These are phyloP conservation scores for Scolecobasidium constrictum DNA, from an alignment of 2,329 filamentous ascomycete species.

Conservation along the genomic window DNA sequence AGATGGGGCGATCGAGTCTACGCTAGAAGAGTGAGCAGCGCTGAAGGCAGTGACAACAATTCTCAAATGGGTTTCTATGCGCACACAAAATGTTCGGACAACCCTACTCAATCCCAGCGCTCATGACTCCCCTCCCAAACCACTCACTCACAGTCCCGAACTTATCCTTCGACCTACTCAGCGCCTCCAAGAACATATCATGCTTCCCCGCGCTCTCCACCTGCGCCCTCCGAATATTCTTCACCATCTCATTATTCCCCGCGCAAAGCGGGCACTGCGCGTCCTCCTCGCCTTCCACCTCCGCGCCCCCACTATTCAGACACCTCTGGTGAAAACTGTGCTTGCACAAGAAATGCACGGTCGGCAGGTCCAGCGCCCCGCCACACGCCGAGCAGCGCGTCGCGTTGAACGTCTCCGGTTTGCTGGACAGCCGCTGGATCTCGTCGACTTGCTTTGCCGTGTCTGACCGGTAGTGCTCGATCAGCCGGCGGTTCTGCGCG, in stretches of 20 bases:
- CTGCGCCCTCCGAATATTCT: conserved; percentile 76
- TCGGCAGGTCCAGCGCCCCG: conserved; percentile 69
- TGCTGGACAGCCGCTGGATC: conserved; percentile 62
- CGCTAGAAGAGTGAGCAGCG: too few relatives aligned
- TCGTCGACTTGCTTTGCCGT: conserved; percentile 71
- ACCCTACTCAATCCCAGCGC: too few relatives aligned
- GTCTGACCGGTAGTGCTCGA: conserved; percentile 72
- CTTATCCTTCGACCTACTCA: conserved; percentile 66
- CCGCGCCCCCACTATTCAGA: conserved; percentile 45
- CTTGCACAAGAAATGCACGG: conserved; percentile 93
- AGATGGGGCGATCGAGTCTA: too few relatives aligned
- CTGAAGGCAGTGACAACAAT: too few relatives aligned
- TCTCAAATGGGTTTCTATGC: too few relatives aligned
- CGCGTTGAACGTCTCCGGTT: conserved; percentile 82
- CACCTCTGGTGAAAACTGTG: conserved; percentile 94
- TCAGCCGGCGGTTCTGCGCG: conserved; percentile 62
- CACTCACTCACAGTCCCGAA: conserved; percentile 91
- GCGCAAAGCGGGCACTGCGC: conserved; percentile 81
- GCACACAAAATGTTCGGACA: too few relatives aligned
- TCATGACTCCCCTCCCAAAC: conserved; percentile 91
- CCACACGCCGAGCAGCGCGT: conserved; percentile 79
- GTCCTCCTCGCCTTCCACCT: conserved; percentile 33
- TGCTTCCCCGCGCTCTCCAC: conserved; percentile 78
- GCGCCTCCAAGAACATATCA: conserved; percentile 74
- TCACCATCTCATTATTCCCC: conserved; percentile 74